Conservation (phyloP, 1,284 basidiomycete species). For the Phenoliferia sp. region DNA sequence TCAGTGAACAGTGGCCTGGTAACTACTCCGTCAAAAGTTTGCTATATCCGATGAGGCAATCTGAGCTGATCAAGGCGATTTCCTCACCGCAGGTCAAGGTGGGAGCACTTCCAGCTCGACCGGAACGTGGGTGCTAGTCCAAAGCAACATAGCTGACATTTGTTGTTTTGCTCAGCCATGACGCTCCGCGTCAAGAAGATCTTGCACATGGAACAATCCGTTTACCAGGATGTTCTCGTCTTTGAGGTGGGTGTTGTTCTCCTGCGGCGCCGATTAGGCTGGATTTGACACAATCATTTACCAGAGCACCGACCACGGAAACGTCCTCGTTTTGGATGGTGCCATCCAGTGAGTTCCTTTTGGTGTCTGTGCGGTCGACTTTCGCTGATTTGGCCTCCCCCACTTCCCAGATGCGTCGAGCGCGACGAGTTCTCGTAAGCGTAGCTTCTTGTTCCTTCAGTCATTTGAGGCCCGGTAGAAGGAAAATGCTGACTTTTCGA, state of each 20-base stretch:
- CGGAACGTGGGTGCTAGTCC: not conserved
- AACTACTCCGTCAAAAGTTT: conserved; percentile 14
- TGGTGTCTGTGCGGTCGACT: not conserved
- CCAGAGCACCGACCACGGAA: conserved; percentile 51
- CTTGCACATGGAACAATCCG: conserved; percentile 86
- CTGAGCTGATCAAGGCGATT: not conserved
- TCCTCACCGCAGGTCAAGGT: not conserved
- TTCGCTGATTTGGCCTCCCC: not conserved
- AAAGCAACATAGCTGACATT: conserved; percentile 1
- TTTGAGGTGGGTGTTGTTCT: conserved; percentile 54
- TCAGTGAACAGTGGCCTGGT: conserved; percentile 93
- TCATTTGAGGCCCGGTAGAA: not conserved
- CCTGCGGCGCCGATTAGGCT: not conserved
- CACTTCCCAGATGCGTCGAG: conserved; percentile 55
- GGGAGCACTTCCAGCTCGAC: not conserved
- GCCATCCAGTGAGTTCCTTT: conserved; percentile 62
- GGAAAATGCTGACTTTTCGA: not conserved
- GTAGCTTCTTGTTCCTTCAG: not conserved
- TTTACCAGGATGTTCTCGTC: conserved; percentile 93
- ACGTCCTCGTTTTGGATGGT: conserved; percentile 92
- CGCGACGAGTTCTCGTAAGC: conserved; percentile 95
- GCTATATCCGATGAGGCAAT: not conserved
- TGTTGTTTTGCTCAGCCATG: conserved; percentile 57
- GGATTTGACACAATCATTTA: not conserved
- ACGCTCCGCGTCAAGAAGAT: conserved; percentile 93